Evolutionary conservation across 2,329 filamentous ascomycete species (phyloP).

Genomic region (Triangularia setosa): DNA sequence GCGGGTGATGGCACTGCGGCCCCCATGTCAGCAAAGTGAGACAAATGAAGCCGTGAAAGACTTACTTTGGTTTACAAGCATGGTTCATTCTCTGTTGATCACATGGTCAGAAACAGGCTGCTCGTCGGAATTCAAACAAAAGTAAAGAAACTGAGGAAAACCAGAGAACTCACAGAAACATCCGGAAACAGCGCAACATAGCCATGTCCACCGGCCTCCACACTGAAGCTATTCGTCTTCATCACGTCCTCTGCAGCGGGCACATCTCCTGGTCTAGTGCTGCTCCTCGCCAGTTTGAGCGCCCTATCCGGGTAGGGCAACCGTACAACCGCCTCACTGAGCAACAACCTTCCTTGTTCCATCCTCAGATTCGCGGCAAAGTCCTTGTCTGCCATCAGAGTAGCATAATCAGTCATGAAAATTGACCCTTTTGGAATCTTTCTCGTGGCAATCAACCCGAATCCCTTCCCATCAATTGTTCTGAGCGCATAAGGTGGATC

Average conservation of each 20-base stretch:
- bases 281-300: constrained; percentile 30
- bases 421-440: constrained; percentile 31
- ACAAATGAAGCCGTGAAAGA: not conserved
- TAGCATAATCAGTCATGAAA: constrained; percentile 32
- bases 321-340: constrained; percentile 29
- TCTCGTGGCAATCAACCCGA: constrained; percentile 33
- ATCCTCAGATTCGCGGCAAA: constrained; percentile 21
- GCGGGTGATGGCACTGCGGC: constrained; percentile 23
- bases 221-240: constrained; percentile 34
- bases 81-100: constrained; percentile 34
- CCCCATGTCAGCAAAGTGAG: not conserved
- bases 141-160: not conserved
- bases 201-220: constrained; percentile 23
- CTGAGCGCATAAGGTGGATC: constrained; percentile 28
- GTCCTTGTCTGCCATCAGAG: constrained; percentile 28
- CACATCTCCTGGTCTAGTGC: constrained; percentile 26
- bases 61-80: constrained; percentile 36
- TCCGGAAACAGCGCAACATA: constrained; percentile 33
- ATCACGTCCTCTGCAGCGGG: constrained; percentile 32
- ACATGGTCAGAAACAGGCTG: too few species aligned
- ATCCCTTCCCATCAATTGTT: constrained; percentile 31
- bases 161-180: constrained; percentile 30
- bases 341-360: constrained; percentile 26
- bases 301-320: constrained; percentile 27
- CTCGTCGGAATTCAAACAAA: too few species aligned